A percentile compares a stretch with the other conserved stretches of the same genome.
These are phyloP conservation scores for Candida railenensis DNA, from an alignment of 805 yeast genomes.

Conservation along the genomic window DNA sequence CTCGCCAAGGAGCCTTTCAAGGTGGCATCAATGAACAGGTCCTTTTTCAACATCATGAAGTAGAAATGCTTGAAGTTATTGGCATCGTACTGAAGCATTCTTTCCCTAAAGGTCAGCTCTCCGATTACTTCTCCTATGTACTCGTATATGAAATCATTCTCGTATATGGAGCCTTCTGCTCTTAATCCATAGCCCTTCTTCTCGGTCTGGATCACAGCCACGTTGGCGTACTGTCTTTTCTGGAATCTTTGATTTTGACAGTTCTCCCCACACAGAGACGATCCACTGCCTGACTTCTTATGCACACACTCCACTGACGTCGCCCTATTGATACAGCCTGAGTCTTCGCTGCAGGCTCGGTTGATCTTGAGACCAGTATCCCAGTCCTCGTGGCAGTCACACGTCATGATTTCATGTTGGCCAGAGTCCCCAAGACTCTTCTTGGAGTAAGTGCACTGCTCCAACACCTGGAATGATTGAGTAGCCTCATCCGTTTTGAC, in stretches of 20 bases:
- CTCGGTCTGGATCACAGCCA: constrained; percentile 82
- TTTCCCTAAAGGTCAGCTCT: constrained; percentile 66
- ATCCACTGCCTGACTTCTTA: neutral
- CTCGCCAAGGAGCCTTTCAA: constrained; percentile 84
- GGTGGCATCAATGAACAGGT: constrained; percentile 94
- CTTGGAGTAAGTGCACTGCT: constrained; percentile 60
- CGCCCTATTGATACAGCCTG: constrained; percentile 88
- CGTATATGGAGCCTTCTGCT: constrained; percentile 57
- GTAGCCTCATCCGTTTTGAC: constrained; percentile 72
- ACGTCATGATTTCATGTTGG: constrained; percentile 81
- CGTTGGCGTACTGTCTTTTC: constrained; percentile 63
- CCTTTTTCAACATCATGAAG: constrained; percentile 93
- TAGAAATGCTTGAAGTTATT: constrained; percentile 78
- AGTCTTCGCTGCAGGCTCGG: constrained; percentile 77
- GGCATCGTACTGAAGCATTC: constrained; percentile 73
- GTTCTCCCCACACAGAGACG: constrained; percentile 58
- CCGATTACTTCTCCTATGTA: constrained; percentile 93
- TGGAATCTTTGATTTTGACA: constrained; percentile 93
- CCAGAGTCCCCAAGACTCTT: constrained; percentile 68
- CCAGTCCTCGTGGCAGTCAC: constrained; percentile 75
- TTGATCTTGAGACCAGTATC: constrained; percentile 37
- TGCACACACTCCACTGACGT: constrained; percentile 90
- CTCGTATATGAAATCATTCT: constrained; percentile 79
- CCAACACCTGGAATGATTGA: constrained; percentile 52
- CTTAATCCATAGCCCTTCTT: constrained; percentile 88